Conservation (phyloP, 73 alveolate genomes). For the Paramecium octaurelia region DNA sequence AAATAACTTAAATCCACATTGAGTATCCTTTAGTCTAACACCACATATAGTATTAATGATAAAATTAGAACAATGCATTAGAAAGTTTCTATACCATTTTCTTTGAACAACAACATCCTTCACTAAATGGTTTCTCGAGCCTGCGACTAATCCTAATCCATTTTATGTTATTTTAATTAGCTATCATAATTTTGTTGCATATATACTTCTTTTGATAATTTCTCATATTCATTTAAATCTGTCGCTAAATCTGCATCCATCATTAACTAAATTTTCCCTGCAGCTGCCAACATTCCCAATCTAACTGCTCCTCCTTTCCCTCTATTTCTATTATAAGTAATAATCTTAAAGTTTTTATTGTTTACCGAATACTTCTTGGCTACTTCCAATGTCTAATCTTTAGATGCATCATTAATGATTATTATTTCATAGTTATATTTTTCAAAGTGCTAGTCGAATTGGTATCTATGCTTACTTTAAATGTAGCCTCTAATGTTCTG, state of each 20-base stretch:
- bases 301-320: conserved; percentile 95
- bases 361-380: conserved; percentile 51
- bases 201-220: conserved; percentile 53
- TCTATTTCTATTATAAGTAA: conserved; percentile 70
- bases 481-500: conserved; percentile 72
- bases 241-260: conserved; percentile 95
- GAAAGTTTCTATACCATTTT: conserved; percentile 75
- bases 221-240: conserved; percentile 71
- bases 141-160: conserved; percentile 78
- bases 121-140: conserved; percentile 78
- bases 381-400: conserved; percentile 78
- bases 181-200: background rate
- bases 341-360: conserved; percentile 66
- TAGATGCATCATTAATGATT: conserved; percentile 88
- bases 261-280: conserved; percentile 78
- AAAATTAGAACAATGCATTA: conserved; percentile 67
- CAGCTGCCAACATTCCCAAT: conserved; percentile 73
- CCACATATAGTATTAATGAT: conserved; percentile 69
- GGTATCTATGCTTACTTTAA: conserved; percentile 50
- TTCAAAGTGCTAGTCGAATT: background rate
- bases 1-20: conserved; percentile 93
- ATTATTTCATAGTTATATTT: conserved; percentile 74
- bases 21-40: conserved; percentile 79
- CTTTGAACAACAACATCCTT: conserved; percentile 71
- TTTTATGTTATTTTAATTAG: conserved; percentile 58